Conservation (phyloP, 768 basidiomycete genomes). For the Hysterangium stoloniferum region DNA sequence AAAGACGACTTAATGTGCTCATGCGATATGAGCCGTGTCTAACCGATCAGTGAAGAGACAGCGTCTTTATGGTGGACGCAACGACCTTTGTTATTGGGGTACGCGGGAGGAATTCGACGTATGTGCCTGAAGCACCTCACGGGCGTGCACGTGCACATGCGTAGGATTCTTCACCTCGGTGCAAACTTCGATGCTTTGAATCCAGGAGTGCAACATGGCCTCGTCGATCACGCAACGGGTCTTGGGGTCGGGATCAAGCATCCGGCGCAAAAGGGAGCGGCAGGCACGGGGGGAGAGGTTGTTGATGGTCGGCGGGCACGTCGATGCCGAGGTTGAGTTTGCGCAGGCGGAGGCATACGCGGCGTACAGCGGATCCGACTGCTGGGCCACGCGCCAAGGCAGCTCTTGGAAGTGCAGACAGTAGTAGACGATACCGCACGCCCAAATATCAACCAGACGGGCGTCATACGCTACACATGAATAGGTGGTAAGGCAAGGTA, state of each 20-base stretch:
- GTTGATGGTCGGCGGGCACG: conserved; percentile 63
- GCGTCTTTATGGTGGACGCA: too few relatives aligned
- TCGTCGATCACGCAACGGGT: conserved; percentile 71
- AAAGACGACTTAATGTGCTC: too few relatives aligned
- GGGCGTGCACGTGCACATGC: conserved; percentile 55
- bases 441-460: conserved; percentile 96
- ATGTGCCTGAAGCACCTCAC: conserved; percentile 12
- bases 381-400: conserved; percentile 94
- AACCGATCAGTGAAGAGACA: too few relatives aligned
- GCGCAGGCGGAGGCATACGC: conserved; percentile 50
- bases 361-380: conserved; percentile 70
- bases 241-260: conserved; percentile 94
- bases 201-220: conserved; percentile 70
- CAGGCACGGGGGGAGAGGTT: conserved; percentile 85
- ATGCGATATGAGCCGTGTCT: too few relatives aligned
- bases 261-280: conserved; percentile 74
- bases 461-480: conserved; percentile 80
- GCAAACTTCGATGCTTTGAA: conserved; percentile 77
- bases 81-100: too few relatives aligned
- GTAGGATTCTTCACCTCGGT: conserved; percentile 52
- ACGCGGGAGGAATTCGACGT: too few relatives aligned
- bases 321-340: conserved; percentile 32
- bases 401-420: conserved; percentile 97
- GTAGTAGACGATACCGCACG: conserved; percentile 94
- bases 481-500: conserved; percentile 12